phyloP scores from a whole-genome alignment of 345 rosid species.

The Salix arbutifolia region DNA sequence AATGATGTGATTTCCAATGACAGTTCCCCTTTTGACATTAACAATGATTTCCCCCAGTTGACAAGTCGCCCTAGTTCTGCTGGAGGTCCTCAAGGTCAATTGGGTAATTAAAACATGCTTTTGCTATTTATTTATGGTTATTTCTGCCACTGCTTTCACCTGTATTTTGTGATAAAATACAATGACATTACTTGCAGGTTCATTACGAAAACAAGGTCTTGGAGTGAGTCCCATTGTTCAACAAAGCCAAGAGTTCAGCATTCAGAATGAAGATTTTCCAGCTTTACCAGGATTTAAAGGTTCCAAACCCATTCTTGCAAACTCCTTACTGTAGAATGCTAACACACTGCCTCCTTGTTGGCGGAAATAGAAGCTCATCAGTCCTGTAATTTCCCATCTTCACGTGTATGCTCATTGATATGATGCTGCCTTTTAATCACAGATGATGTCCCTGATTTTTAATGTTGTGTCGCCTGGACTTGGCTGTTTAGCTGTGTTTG shows the following conservation, averaged over 20 bases:
- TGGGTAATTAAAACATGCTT: conserved; percentile 44
- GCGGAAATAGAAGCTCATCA: background rate
- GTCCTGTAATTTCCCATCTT: background rate
- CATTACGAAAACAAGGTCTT: conserved; percentile 80
- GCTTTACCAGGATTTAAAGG: conserved; percentile 98
- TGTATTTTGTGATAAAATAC: conserved; percentile 12
- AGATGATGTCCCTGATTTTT: background rate
- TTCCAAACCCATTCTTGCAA: conserved; percentile 30
- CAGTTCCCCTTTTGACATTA: conserved; percentile 88
- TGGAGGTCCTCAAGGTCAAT: conserved; percentile 96
- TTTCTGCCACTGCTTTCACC: background rate
- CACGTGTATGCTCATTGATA: background rate
- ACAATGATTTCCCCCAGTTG: conserved; percentile 86
- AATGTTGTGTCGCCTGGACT: background rate
- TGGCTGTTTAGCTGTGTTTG: background rate
- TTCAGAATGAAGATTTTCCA: conserved; percentile 99
- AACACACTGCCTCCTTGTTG: background rate
- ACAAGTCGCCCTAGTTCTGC: conserved; percentile 95
- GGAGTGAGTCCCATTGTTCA: conserved; percentile 83
- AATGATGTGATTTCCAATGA: conserved; percentile 74
- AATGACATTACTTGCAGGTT: conserved; percentile 46
- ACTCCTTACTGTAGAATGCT: background rate
- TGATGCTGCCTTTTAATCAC: background rate
- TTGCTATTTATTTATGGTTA: conserved; percentile 3
- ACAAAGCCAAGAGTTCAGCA: conserved; percentile 98